Evolutionary conservation across 805 yeast species (phyloP).

Genomic region (Schizosaccharomyces pombe): ASM294v3 CU329670.1:2266001-2266500

Average conservation of each 20-base stretch:
- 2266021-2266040: slow-evolving; percentile 8
- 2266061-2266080: slow-evolving; percentile 95
- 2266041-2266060: slow-evolving; percentile 81
- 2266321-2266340: slow-evolving; percentile 92
- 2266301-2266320: slow-evolving; percentile 97
- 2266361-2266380: slow-evolving; percentile 98
- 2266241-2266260: slow-evolving; percentile 93
- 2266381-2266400: slow-evolving; percentile 93
- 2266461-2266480: slow-evolving; percentile 95
- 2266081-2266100: slow-evolving; percentile 83
- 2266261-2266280: slow-evolving; percentile 99
- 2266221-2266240: slow-evolving; percentile 84
- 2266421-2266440: slow-evolving; percentile 89
- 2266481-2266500: slow-evolving; percentile 77
- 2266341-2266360: slow-evolving; percentile 98
- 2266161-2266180: slow-evolving; percentile 94
- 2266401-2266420: slow-evolving; percentile 97
- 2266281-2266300: slow-evolving; percentile 96
- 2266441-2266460: slow-evolving; percentile 92
- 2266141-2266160: slow-evolving; percentile 93
- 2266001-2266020: too few species aligned
- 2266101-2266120: slow-evolving; percentile 99
- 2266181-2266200: slow-evolving; percentile 78
- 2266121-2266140: slow-evolving; percentile 60
- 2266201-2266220: slow-evolving; percentile 93